These are phyloP conservation scores for Jacaranda copaia DNA, from an alignment of 257 asterid genomes.

Conservation along the genomic window DNA sequence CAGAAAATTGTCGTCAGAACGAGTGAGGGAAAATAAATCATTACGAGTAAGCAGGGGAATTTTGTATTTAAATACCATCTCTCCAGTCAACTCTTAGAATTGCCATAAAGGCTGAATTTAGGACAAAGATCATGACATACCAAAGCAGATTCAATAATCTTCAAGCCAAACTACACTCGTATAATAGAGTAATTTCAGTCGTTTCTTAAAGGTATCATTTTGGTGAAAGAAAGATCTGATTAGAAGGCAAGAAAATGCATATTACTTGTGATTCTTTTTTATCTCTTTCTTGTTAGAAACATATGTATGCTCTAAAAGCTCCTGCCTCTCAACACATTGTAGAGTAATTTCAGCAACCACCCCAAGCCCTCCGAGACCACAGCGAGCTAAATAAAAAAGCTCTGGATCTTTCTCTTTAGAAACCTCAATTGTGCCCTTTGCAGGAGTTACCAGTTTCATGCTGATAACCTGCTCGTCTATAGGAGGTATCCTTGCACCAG, in stretches of 20 bases:
- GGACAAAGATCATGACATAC: neutral
- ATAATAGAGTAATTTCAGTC: neutral
- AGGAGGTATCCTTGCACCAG: constrained; percentile 95
- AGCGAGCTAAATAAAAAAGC: constrained; percentile 91
- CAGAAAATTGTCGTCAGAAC: neutral
- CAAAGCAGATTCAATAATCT: neutral
- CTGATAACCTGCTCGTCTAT: constrained; percentile 95
- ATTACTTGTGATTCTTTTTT: constrained; percentile 91
- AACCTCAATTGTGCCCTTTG: constrained; percentile 85
- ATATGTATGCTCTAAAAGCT: constrained; percentile 91
- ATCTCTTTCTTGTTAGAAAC: constrained; percentile 78
- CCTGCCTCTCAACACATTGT: constrained; percentile 93
- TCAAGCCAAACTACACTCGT: neutral
- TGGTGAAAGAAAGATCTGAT: constrained; percentile 18
- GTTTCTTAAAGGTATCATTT: constrained; percentile 12
- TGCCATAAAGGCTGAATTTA: neutral
- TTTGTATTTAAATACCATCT: too few relatives aligned
- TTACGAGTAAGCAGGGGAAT: neutral
- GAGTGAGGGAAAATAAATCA: neutral
- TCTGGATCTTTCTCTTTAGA: constrained; percentile 89
- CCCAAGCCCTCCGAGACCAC: constrained; percentile 99
- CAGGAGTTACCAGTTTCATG: constrained; percentile 93
- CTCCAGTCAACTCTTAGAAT: too few relatives aligned
- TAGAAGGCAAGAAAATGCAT: constrained; percentile 32
- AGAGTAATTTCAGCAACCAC: constrained; percentile 97